Conservation (phyloP, 805 yeast genomes). For the Spathaspora sp. region DNA sequence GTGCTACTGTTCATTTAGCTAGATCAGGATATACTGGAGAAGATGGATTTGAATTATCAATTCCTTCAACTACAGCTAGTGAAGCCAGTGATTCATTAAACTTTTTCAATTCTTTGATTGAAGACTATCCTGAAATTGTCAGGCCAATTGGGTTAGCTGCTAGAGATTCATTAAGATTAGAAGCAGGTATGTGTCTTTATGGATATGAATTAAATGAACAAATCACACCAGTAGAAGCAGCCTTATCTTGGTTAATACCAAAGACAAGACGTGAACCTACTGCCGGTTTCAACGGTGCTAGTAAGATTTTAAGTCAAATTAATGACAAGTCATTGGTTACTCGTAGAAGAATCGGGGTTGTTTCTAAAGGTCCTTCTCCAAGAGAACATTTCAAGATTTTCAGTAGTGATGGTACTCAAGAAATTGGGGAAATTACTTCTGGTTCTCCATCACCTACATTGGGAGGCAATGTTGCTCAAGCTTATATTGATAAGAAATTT, state of each 20-base stretch:
- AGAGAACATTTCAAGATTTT: conserved; percentile 72
- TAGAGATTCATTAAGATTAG: conserved; percentile 89
- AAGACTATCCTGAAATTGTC: conserved; percentile 49
- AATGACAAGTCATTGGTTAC: conserved; percentile 58
- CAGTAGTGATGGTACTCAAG: conserved; percentile 46
- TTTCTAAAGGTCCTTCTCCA: conserved; percentile 86
- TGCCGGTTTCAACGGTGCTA: conserved; percentile 71
- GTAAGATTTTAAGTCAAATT: conserved; percentile 65
- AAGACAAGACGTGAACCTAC: conserved; percentile 60
- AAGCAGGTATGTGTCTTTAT: conserved; percentile 97
- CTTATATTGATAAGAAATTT: conserved; percentile 67
- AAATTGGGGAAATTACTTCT: conserved; percentile 58
- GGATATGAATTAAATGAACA: conserved; percentile 85
- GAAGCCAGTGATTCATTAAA: conserved; percentile 45
- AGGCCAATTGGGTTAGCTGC: conserved; percentile 97
- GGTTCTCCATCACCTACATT: conserved; percentile 59
- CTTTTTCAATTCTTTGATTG: conserved; percentile 59
- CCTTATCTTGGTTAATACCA: conserved; percentile 86
- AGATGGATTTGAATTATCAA: conserved; percentile 93
- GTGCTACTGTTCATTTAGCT: conserved; percentile 65
- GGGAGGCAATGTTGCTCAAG: conserved; percentile 86
- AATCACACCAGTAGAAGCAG: conserved; percentile 84
- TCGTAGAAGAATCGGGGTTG: conserved; percentile 67
- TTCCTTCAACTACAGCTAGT: conserved; percentile 46
- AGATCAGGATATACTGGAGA: conserved; percentile 98